Conservation (phyloP, 768 basidiomycete genomes). For the Termitomyces sp. region DNA sequence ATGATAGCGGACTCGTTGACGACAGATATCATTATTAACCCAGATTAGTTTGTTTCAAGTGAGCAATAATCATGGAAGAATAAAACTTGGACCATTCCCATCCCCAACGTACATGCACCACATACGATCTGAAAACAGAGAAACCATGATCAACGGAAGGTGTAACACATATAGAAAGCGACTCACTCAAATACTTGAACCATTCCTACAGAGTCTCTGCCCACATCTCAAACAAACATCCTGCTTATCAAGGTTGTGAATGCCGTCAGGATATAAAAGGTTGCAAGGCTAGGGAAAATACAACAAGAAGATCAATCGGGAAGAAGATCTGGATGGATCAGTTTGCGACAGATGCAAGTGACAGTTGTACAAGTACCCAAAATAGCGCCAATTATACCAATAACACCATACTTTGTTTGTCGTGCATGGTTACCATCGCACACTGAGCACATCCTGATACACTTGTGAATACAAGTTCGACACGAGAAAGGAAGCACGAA, state of each 20-base stretch:
- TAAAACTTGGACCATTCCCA: background rate
- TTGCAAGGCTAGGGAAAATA: background rate
- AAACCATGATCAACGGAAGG: background rate
- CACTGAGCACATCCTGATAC: constrained; percentile 16
- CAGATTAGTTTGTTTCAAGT: background rate
- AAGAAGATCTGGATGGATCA: constrained; percentile 15
- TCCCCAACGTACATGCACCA: background rate
- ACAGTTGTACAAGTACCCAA: constrained; percentile 11
- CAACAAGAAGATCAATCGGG: constrained; percentile 19
- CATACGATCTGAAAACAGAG: background rate
- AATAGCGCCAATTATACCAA: constrained; percentile 20
- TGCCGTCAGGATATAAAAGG: background rate
- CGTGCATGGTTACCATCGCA: constrained; percentile 16
- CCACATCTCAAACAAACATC: constrained; percentile 10
- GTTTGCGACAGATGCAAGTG: background rate
- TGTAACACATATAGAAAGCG: background rate
- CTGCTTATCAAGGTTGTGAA: constrained; percentile 4
- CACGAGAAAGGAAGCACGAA: constrained; percentile 2
- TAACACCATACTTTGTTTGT: constrained; percentile 16
- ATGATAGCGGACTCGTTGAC: background rate
- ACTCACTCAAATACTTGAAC: background rate
- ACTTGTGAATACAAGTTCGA: background rate
- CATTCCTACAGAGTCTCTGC: background rate
- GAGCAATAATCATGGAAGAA: background rate
- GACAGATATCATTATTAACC: background rate